phyloP scores from a whole-genome alignment of 2,329 filamentous ascomycete species.

The Ophiostoma montium region DNA sequence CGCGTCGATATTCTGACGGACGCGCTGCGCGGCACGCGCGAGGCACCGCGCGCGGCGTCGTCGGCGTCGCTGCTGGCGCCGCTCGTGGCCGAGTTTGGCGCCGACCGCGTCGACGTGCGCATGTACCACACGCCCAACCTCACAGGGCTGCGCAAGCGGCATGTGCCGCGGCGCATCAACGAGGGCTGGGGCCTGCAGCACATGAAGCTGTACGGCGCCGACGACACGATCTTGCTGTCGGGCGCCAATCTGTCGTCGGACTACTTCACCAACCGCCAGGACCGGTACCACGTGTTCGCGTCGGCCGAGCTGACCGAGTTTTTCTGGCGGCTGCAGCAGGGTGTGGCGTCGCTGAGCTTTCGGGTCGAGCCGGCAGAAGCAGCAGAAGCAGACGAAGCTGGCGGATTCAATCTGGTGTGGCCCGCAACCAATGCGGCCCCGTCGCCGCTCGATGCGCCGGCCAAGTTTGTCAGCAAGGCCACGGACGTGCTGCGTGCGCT shows the following conservation, averaged over 20 bases:
- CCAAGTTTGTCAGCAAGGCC: conserved; percentile 57
- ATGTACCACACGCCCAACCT: conserved; percentile 98
- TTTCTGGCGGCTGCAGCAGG: conserved; percentile 63
- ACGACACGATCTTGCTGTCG: conserved; percentile 90
- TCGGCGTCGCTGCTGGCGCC: conserved; percentile 79
- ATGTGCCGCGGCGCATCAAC: conserved; percentile 81
- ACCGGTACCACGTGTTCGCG: conserved; percentile 83
- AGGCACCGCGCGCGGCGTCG: conserved; percentile 71
- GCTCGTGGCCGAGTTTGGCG: conserved; percentile 70
- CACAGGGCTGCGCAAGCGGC: conserved; percentile 69
- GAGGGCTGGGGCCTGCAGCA: conserved; percentile 98
- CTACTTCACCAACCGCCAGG: conserved; percentile 93
- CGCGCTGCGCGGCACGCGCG: conserved; percentile 77
- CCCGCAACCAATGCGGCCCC: conserved; percentile 59
- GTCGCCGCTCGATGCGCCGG: conserved; percentile 58
- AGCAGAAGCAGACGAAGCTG: neutral
- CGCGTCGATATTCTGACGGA: conserved; percentile 85
- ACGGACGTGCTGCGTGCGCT: conserved; percentile 53
- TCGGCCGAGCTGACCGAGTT: conserved; percentile 69
- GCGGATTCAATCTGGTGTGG: conserved; percentile 50
- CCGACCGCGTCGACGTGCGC: conserved; percentile 73
- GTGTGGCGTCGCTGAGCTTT: conserved; percentile 70
- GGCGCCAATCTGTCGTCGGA: conserved; percentile 85
- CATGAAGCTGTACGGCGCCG: conserved; percentile 95
- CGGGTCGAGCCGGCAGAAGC: conserved; percentile 49